Evolutionary conservation across 1,284 basidiomycete genomes (phyloP).

Genomic region (Puccinia polysora): DNA sequence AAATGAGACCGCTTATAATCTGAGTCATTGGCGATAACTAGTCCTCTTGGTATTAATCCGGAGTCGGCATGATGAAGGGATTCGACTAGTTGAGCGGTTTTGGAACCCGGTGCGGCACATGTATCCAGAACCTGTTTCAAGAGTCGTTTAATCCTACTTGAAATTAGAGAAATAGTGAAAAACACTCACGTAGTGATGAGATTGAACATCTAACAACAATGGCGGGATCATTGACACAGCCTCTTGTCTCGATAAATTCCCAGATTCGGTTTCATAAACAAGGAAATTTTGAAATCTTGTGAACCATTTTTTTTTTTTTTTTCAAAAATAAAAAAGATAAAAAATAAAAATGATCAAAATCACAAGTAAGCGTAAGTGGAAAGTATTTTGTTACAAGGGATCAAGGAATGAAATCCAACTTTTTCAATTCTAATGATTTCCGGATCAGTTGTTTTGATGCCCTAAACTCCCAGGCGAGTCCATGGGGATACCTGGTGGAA

Average conservation of each 20-base stretch:
- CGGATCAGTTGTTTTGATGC: constrained; percentile 83
- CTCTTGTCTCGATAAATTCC: constrained; percentile 93
- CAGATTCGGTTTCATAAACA: constrained; percentile 96
- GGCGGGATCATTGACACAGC: constrained; percentile 99
- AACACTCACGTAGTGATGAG: constrained; percentile 67
- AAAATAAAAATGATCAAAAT: constrained; percentile 3
- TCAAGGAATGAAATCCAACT: constrained; percentile 48
- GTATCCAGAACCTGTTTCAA: constrained; percentile 78
- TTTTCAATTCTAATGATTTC: constrained; percentile 88
- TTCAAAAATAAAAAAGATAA: neutral
- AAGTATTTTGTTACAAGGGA: too few species aligned
- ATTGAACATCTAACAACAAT: constrained; percentile 86
- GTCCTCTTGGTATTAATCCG: constrained; percentile 60
- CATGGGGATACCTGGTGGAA: constrained; percentile 91
- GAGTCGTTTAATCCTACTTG: neutral
- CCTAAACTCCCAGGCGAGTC: constrained; percentile 91
- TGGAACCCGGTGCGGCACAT: constrained; percentile 98
- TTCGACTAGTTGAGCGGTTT: constrained; percentile 89
- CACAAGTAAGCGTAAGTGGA: neutral
- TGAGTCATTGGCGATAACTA: constrained; percentile 82
- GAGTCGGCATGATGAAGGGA: constrained; percentile 65
- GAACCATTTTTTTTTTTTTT: too few species aligned
- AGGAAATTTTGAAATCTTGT: constrained; percentile 85
- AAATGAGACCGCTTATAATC: constrained; percentile 93
- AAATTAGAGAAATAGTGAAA: too few species aligned